Conservation (phyloP, 805 yeast species). For the Yarrowia phangngaensis region DNA sequence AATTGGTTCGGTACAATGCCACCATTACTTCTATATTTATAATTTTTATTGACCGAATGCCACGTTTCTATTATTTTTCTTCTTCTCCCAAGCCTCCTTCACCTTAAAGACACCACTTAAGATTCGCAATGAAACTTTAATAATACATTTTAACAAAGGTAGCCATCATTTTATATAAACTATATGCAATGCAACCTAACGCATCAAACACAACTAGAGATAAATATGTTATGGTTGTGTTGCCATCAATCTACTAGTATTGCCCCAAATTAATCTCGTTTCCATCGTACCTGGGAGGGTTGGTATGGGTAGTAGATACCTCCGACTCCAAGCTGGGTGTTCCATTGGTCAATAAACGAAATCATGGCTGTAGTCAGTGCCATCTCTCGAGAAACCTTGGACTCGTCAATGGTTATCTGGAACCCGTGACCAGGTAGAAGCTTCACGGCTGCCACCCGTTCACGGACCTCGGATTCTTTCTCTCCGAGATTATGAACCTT, state of each 20-base stretch:
- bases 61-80: no score
- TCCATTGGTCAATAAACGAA: conserved; percentile 65
- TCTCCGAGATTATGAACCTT: conserved; percentile 57
- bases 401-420: conserved; percentile 52
- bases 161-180: conserved; percentile 25
- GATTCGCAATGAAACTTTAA: no score
- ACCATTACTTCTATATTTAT: no score
- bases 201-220: conserved; percentile 26
- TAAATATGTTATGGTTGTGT: not conserved
- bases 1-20: no score
- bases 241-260: not conserved
- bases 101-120: no score
- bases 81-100: no score
- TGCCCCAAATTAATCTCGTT: conserved; percentile 44
- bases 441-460: conserved; percentile 56
- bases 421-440: conserved; percentile 56
- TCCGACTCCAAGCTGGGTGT: conserved; percentile 56
- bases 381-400: conserved; percentile 54
- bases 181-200: conserved; percentile 24
- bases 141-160: no score
- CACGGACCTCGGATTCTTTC: conserved; percentile 60
- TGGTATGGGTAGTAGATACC: conserved; percentile 59
- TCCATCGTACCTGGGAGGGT: conserved; percentile 52
- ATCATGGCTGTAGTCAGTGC: conserved; percentile 59
- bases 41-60: no score